A percentile compares a stretch with the other conserved stretches of the same genome.
Evolutionary conservation across 768 basidiomycete species (phyloP).

Genomic region (Nidularia pulvinata): DNA sequence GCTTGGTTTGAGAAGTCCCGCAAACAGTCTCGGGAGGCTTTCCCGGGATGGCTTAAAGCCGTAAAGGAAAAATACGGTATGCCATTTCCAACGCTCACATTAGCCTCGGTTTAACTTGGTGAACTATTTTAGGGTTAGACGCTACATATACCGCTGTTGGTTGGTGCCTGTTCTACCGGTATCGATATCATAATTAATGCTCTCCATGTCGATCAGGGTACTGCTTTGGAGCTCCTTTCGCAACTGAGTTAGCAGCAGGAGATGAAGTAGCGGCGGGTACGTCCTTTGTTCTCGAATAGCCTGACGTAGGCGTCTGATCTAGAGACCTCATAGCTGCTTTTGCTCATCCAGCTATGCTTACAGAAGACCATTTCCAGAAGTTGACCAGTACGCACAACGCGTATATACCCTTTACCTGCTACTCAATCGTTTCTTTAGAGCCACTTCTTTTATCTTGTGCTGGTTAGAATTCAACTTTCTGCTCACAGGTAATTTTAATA

Average conservation of each 20-base stretch:
- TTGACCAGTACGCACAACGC: slow-evolving; percentile 26
- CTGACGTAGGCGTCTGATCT: too few relatives aligned
- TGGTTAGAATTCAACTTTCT: slow-evolving; percentile 17
- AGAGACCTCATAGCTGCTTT: slow-evolving; percentile 27
- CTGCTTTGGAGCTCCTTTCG: slow-evolving; percentile 42
- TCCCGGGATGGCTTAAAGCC: not conserved
- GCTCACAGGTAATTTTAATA: too few relatives aligned
- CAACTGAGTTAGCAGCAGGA: slow-evolving; percentile 28
- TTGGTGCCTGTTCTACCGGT: too few relatives aligned
- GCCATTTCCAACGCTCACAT: not conserved
- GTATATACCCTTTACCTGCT: not conserved
- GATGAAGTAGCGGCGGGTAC: not conserved
- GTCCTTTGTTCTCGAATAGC: not conserved
- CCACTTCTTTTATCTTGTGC: slow-evolving; percentile 24
- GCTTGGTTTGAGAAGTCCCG: not conserved
- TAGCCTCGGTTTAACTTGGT: too few relatives aligned
- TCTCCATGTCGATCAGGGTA: not conserved
- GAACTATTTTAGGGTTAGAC: too few relatives aligned
- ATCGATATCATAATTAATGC: too few relatives aligned
- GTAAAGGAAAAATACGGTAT: not conserved
- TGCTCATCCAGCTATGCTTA: slow-evolving; percentile 39
- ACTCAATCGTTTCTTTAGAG: not conserved
- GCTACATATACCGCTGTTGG: too few relatives aligned
- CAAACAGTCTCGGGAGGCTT: not conserved
- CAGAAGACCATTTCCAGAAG: slow-evolving; percentile 28